Base-by-base conservation (phyloP, 371 early-diverging fungal genomes). In the Rhizopus sp. region DNA sequence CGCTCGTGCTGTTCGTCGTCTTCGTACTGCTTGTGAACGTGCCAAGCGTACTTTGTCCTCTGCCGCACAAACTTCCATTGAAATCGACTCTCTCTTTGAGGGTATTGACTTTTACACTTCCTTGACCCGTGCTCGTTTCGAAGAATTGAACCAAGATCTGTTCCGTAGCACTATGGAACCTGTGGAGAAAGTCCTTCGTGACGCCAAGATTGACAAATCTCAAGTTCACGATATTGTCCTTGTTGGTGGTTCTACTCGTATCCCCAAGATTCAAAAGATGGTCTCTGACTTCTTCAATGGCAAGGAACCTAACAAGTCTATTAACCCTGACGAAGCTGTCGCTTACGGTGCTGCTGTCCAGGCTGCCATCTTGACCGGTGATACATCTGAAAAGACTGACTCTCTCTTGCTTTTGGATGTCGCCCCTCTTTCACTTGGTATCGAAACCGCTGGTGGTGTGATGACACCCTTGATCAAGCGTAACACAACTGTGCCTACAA, bases 171-270 rank as follows among this genome's bases (percentile, higher is more conserved):
- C 94, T 51, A 72, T 93, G 59, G 91, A 91, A 40, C 94, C 86
- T 58, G 90, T 89, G 55, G 85, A 86, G 30, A 77, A 87, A 56
- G 91, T 89, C 35, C 90, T 93, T 55, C 88, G 89, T 79, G 93
- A 95, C 84, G 82, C 94, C 68, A 86, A 93, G 89, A 83, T 92
- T 65, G 93, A 91, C 72, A 98, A 97, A 86, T 64, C 78, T 61
- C 64, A 82, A 54, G 93, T 99, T 53, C 80, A 95, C 69, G 95
- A 97, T 71, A 95, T 98, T 65, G 95, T 99, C 59, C 83, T 99
- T 37, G 99, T 99, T 64, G 99, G 99, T 78, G 99, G 99, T 62
- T 96, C 96, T 60, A 97, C 98, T 60, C 96, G 99, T 89, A 99
- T 99, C 74, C 99, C 99, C 81, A 97, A 95, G 89, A 90, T 99